Conservation (phyloP, 768 basidiomycete genomes). For the Lentinula sp. region DNA sequence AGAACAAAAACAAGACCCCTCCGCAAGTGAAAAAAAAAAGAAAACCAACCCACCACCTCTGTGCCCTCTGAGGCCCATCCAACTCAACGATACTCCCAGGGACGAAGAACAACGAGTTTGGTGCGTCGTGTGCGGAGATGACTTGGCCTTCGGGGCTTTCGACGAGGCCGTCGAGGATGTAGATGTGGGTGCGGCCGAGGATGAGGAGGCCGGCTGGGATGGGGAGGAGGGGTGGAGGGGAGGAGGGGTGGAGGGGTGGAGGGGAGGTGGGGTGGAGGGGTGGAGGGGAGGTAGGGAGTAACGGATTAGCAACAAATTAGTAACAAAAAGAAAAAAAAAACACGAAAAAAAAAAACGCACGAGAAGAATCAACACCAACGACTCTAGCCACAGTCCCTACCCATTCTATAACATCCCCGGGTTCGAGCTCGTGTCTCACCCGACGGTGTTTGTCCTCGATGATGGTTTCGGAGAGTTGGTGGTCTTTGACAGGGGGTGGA, state of each 20-base stretch:
- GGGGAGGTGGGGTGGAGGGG: no score
- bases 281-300: no score
- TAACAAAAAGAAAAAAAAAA: no score
- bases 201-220: constrained; percentile 77
- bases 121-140: constrained; percentile 83
- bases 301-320: no score
- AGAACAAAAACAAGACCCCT: no score
- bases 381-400: constrained; percentile 83
- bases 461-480: constrained; percentile 68
- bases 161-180: constrained; percentile 86
- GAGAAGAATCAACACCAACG: constrained; percentile 87
- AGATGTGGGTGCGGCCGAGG: constrained; percentile 77
- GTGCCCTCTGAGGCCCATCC: constrained; percentile 73
- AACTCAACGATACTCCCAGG: constrained; percentile 81
- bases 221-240: no score
- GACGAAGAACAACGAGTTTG: constrained; percentile 73
- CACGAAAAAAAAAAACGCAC: constrained; percentile 78
- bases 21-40: no score
- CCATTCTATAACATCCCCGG: constrained; percentile 86
- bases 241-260: no score
- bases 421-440: constrained; percentile 80
- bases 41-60: constrained; percentile 54
- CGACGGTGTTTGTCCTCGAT: constrained; percentile 85
- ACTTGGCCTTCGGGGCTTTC: constrained; percentile 85
- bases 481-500: constrained; percentile 24